Evolutionary conservation across 1,284 basidiomycete species (phyloP), one percentile per base, ranked within the genome.

Genomic region (Apiotrichum veenhuisii): DNA sequence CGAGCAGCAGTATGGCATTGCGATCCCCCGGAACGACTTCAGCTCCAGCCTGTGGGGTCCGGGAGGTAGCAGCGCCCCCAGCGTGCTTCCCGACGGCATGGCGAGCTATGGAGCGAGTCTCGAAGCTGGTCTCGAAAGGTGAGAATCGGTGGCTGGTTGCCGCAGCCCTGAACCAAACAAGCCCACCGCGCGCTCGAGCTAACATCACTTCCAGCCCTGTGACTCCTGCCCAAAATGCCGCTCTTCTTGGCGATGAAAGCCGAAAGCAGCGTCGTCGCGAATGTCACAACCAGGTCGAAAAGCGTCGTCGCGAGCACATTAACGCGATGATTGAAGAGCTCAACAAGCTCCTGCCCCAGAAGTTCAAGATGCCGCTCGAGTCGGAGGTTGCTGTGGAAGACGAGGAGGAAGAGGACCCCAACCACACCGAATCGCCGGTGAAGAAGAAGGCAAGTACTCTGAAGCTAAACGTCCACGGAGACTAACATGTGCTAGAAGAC

Each of bases 321-420:
- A 76, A 76, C 42, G 68, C 70, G 26, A 76, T 74, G 63, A 76
- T 76, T 45, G 73, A 76, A 49, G 72, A 74, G 55, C 65, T 76
- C 14, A 65, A 68, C 51, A 64, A 63, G 42, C 61, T 76, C 8
- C 57, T 76, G 2, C 74, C 74, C 1, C 37, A 68, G 0, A 50
- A 54, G 33, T 64, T 61, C 50, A 61, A 61, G 45, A 58, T 63
- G 38, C 71, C 72, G 45, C 57, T 59, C 22, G 64, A 66, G 17
- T 48, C 54, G n/a, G 66, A 65, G 5, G 66, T 67, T 20, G 66
- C 50, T 2, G 46, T 66, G 9, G 63, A 64, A 12, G 70, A 73
- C 17, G 71, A 73, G 0, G 70, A 73, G 2, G 71, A 74, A n/a
- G 70, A 71, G 12, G 71, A 71, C 18, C 57, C 22, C 48, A 63